Percentiles rank a stretch among this genome's conserved stretches.
These are phyloP conservation scores for Penicillium sp. DNA, from an alignment of 2,329 filamentous ascomycete species.

Conservation along the genomic window DNA sequence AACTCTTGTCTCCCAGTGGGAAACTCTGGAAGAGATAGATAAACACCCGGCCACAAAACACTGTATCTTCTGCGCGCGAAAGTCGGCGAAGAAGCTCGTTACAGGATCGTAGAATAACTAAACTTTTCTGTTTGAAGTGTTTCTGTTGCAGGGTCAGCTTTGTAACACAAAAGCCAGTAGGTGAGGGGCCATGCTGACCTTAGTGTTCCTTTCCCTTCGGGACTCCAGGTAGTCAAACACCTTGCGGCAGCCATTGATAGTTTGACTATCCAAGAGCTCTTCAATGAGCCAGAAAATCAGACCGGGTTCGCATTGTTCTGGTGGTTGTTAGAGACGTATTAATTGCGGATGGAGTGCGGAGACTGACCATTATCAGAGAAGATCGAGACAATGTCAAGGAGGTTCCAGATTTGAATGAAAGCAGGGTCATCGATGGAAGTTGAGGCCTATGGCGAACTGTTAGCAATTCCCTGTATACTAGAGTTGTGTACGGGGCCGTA, in stretches of 20 bases:
- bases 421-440: slow-evolving; percentile 72
- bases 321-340: slow-evolving; percentile 20
- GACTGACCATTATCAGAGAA: slow-evolving; percentile 76
- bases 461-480: slow-evolving; percentile 8
- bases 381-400: slow-evolving; percentile 86
- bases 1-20: slow-evolving; percentile 92
- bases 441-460: slow-evolving; percentile 55
- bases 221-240: slow-evolving; percentile 97
- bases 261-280: slow-evolving; percentile 93
- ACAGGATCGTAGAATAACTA: slow-evolving; percentile 88
- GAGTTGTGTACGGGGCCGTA: slow-evolving; percentile 47
- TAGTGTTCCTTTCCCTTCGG: slow-evolving; percentile 80
- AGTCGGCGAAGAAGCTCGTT: slow-evolving; percentile 91
- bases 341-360: slow-evolving; percentile 3
- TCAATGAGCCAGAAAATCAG: slow-evolving; percentile 89
- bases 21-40: slow-evolving; percentile 99
- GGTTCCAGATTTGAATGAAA: slow-evolving; percentile 86
- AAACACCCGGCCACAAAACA: slow-evolving; percentile 95
- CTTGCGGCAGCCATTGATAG: slow-evolving; percentile 82
- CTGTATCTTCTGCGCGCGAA: slow-evolving; percentile 93
- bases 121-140: slow-evolving; percentile 76
- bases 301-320: slow-evolving; percentile 67
- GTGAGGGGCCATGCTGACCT: slow-evolving; percentile 48
- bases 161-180: neutral
- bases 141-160: slow-evolving; percentile 42